These are phyloP conservation scores for Talaromyces trachyspermus DNA, from an alignment of 495 filamentous ascomycete genomes.

Conservation along the genomic window DNA sequence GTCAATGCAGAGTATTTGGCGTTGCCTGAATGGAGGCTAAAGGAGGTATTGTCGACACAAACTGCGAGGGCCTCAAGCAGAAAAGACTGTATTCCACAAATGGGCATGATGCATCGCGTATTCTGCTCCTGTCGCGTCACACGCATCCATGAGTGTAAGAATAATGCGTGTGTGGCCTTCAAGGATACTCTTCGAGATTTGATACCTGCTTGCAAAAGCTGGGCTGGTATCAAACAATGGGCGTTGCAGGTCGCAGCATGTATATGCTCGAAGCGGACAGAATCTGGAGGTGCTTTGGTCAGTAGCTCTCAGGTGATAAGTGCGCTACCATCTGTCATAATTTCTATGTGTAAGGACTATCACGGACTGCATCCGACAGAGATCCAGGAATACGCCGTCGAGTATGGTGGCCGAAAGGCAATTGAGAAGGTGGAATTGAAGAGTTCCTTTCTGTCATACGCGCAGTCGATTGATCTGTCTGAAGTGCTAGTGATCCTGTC, in stretches of 20 bases:
- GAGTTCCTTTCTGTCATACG: not conserved
- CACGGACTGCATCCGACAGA: not conserved
- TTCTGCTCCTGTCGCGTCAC: not conserved
- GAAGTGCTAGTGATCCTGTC: not conserved
- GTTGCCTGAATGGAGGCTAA: not conserved
- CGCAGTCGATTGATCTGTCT: not conserved
- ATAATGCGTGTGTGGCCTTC: not conserved
- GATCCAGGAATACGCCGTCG: not conserved
- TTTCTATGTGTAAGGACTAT: not conserved
- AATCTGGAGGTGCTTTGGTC: not conserved
- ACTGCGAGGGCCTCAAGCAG: not conserved
- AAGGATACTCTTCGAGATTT: not conserved
- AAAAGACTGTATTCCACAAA: not conserved
- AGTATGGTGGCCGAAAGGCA: not conserved
- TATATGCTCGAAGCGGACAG: not conserved
- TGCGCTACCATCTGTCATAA: not conserved
- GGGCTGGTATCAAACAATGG: not conserved
- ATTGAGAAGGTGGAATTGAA: not conserved
- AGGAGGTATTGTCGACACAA: not conserved
- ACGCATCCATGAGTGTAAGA: not conserved
- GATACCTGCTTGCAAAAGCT: not conserved
- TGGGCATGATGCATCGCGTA: not conserved
- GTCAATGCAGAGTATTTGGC: not conserved
- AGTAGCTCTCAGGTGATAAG: not conserved
- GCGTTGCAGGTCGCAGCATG: not conserved